Percentiles rank a stretch among this genome's conserved stretches.
Evolutionary conservation across 257 asterid genomes (phyloP).

Genomic region (Solanum chiquidenum): DNA sequence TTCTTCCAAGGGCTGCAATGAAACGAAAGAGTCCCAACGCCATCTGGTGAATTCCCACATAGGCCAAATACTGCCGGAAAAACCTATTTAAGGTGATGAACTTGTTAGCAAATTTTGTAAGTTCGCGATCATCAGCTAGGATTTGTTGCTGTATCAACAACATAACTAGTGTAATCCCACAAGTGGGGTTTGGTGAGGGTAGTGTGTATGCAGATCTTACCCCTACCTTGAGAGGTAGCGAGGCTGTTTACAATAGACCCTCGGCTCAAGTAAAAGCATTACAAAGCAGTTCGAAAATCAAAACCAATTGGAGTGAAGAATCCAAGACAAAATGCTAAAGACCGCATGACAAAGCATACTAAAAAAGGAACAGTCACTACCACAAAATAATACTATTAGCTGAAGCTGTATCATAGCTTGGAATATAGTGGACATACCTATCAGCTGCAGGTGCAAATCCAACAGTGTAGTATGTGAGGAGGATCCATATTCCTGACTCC

Average conservation of each 20-base stretch:
- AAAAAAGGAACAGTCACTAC: background rate
- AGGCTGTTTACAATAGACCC: background rate
- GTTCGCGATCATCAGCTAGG: background rate
- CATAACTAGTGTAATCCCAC: background rate
- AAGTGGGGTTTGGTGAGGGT: background rate
- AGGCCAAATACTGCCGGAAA: constrained; percentile 52
- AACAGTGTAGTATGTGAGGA: constrained; percentile 59
- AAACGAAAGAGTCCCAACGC: constrained; percentile 69
- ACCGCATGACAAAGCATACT: background rate
- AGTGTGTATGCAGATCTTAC: background rate
- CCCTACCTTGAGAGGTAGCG: background rate
- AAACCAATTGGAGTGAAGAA: background rate
- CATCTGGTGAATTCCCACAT: constrained; percentile 63
- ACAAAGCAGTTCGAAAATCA: background rate
- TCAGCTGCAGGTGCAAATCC: constrained; percentile 67
- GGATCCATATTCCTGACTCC: constrained; percentile 59
- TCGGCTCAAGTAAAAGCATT: background rate
- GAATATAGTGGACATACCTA: constrained; percentile 20
- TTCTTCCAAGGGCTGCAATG: constrained; percentile 62
- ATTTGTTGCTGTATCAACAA: background rate
- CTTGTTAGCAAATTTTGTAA: background rate
- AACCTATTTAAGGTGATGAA: constrained; percentile 24
- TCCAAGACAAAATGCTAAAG: background rate
- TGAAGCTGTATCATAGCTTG: background rate
- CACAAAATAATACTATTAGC: background rate